phyloP scores from a whole-genome alignment of 139 green algal genomes.

The Chlamydomonas sp. region DNA sequence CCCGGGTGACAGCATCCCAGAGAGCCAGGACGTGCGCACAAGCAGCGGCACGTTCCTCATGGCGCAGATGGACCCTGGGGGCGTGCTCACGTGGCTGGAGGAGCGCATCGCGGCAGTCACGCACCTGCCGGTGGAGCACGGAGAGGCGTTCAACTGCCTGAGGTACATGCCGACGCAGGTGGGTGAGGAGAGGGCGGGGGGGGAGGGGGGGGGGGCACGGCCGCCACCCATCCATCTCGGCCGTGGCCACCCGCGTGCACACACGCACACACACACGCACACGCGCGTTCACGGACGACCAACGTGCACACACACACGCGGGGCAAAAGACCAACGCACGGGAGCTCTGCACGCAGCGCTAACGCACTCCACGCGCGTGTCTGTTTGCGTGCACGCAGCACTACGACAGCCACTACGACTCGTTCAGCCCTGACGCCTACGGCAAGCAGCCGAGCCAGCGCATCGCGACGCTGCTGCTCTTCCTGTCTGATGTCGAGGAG shows the following conservation, averaged over 20 bases:
- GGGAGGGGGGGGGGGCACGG: too few species aligned
- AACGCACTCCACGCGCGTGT: not conserved
- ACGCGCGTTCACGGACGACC: too few species aligned
- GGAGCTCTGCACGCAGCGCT: not conserved
- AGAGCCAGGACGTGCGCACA: conserved; percentile 32
- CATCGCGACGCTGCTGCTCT: conserved; percentile 71
- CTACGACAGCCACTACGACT: conserved; percentile 53
- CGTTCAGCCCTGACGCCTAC: conserved; percentile 34
- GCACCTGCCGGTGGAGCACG: conserved; percentile 26
- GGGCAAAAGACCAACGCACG: not conserved
- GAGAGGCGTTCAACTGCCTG: conserved; percentile 33
- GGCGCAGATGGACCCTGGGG: conserved; percentile 19
- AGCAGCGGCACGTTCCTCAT: conserved; percentile 43
- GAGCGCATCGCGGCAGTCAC: conserved; percentile 37
- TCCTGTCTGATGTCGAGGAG: conserved; percentile 65
- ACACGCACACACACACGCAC: too few species aligned
- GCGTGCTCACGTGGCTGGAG: conserved; percentile 42
- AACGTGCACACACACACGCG: too few species aligned
- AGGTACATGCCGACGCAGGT: conserved; percentile 13
- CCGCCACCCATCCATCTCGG: too few species aligned
- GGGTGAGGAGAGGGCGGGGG: too few species aligned
- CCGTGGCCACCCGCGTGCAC: too few species aligned
- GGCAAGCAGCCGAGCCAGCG: conserved; percentile 53
- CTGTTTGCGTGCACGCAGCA: conserved; percentile 40
- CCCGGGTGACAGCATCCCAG: conserved; percentile 11